These are phyloP conservation scores for Hygrocybe punicea DNA, from an alignment of 768 basidiomycete species.

Conservation along the genomic window DNA sequence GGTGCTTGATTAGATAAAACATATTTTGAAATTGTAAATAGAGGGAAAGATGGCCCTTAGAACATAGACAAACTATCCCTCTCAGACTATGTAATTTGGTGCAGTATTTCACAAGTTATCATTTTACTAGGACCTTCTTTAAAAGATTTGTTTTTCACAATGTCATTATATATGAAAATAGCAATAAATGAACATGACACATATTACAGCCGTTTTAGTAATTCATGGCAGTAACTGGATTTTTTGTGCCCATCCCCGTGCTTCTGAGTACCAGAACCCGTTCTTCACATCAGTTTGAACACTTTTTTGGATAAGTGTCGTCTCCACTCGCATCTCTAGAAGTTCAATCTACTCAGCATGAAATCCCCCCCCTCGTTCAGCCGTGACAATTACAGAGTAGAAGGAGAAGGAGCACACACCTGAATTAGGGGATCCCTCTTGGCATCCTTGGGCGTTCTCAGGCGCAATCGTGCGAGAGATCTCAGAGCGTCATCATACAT, in stretches of 20 bases:
- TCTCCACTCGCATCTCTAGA: slow-evolving; percentile 72
- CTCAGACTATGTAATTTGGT: too few relatives aligned
- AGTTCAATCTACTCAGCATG: slow-evolving; percentile 54
- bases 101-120: too few relatives aligned
- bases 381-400: neutral
- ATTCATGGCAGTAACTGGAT: too few relatives aligned
- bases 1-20: too few relatives aligned
- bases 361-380: neutral
- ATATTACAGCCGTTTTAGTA: too few relatives aligned
- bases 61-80: too few relatives aligned
- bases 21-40: too few relatives aligned
- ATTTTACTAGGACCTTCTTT: too few relatives aligned
- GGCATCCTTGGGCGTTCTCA: slow-evolving; percentile 45
- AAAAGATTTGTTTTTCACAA: too few relatives aligned
- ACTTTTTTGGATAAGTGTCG: slow-evolving; percentile 46
- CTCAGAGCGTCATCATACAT: slow-evolving; percentile 53
- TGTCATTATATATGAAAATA: too few relatives aligned
- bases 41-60: too few relatives aligned
- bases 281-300: slow-evolving; percentile 20
- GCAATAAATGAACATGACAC: too few relatives aligned
- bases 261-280: slow-evolving; percentile 31
- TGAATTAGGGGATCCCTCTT: slow-evolving; percentile 50
- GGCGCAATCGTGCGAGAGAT: slow-evolving; percentile 56
- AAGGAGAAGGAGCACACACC: slow-evolving; percentile 21
- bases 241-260: slow-evolving; percentile 54